A percentile compares a stretch with the other conserved stretches of the same genome.
Evolutionary conservation across 2,329 filamentous ascomycete species (phyloP).

Genomic region (Myrmaecium sp.): DNA sequence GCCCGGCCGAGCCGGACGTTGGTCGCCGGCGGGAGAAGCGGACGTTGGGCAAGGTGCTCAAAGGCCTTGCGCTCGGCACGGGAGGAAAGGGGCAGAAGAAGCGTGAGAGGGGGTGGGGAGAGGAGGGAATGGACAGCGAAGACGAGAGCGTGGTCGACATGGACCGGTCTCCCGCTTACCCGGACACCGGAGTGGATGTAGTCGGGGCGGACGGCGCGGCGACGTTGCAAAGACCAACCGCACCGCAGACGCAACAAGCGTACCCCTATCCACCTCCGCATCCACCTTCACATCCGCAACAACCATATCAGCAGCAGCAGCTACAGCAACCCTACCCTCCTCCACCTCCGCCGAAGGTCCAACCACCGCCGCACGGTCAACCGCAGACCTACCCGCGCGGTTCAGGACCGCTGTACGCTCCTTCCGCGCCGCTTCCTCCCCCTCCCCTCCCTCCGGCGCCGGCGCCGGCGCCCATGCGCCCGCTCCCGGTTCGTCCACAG

Average conservation of each 20-base stretch:
- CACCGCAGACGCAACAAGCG: not conserved
- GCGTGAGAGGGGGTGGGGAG: slow-evolving; percentile 4
- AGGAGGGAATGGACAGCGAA: not conserved
- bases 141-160: not conserved
- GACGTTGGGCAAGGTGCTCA: not conserved
- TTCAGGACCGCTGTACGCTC: slow-evolving; percentile 18
- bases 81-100: not conserved
- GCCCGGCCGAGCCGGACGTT: slow-evolving; percentile 12
- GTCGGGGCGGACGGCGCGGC: not conserved
- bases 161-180: not conserved
- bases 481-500: slow-evolving; percentile 7
- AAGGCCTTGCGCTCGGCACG: not conserved
- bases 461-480: slow-evolving; percentile 6
- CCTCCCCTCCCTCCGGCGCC: slow-evolving; percentile 14
- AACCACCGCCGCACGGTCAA: slow-evolving; percentile 11
- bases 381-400: slow-evolving; percentile 11
- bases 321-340: not conserved
- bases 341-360: slow-evolving; percentile 8
- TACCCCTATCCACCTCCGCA: not conserved
- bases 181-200: not conserved
- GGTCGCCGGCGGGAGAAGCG: not conserved
- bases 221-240: not conserved
- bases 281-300: slow-evolving; percentile 5
- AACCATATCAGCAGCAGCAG: slow-evolving; percentile 1
- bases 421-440: slow-evolving; percentile 13